phyloP scores from a whole-genome alignment of 805 yeast species.

The Scheffersomyces spartinae region DNA sequence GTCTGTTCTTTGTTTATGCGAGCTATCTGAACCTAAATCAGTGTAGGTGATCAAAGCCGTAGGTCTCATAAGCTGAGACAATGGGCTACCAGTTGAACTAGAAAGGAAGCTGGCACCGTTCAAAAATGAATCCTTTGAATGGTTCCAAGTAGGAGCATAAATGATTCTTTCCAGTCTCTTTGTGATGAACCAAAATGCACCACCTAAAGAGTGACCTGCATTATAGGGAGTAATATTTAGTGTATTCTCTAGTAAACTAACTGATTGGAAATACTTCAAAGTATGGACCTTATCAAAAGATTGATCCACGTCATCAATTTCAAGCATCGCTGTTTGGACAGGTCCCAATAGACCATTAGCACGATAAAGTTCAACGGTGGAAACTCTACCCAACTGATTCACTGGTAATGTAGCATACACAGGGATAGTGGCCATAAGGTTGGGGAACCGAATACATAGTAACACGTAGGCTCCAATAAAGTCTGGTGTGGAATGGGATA shows the following conservation, averaged over 20 bases:
- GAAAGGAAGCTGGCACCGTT: slow-evolving; percentile 57
- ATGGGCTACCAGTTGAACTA: slow-evolving; percentile 43
- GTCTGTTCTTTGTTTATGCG: slow-evolving; percentile 54
- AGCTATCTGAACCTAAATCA: slow-evolving; percentile 49
- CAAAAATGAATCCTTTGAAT: slow-evolving; percentile 75
- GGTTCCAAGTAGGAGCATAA: slow-evolving; percentile 92
- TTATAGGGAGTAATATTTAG: slow-evolving; percentile 68
- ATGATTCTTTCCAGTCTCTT: slow-evolving; percentile 70
- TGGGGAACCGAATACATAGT: slow-evolving; percentile 46
- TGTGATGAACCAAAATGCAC: slow-evolving; percentile 75
- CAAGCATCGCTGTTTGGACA: slow-evolving; percentile 40
- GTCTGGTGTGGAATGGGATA: slow-evolving; percentile 80
- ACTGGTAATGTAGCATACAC: slow-evolving; percentile 89
- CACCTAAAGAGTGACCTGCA: slow-evolving; percentile 91
- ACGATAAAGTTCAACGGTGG: slow-evolving; percentile 76
- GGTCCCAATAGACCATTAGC: slow-evolving; percentile 71
- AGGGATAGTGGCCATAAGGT: slow-evolving; percentile 49
- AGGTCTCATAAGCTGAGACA: slow-evolving; percentile 61
- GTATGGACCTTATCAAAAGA: slow-evolving; percentile 62
- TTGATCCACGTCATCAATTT: slow-evolving; percentile 64
- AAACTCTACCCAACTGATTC: slow-evolving; percentile 70
- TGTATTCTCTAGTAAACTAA: slow-evolving; percentile 46
- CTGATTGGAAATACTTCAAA: slow-evolving; percentile 71
- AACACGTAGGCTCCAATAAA: slow-evolving; percentile 72
- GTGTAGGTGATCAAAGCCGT: slow-evolving; percentile 72